phyloP scores from a whole-genome alignment of 73 alveolate species.

The Durusdinium trenchii region DNA sequence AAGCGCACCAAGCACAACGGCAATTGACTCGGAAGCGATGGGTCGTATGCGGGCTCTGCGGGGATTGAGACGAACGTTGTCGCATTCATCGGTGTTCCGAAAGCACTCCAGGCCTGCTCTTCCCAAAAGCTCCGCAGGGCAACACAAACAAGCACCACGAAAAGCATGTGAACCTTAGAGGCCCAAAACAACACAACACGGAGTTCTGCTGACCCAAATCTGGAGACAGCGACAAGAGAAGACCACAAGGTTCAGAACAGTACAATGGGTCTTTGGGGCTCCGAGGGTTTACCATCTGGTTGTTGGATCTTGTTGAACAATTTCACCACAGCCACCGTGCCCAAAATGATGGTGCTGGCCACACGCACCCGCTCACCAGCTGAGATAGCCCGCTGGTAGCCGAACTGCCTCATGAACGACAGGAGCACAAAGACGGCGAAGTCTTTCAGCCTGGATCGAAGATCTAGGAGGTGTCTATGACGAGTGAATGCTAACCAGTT shows the following conservation, averaged over 20 bases:
- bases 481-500: no score
- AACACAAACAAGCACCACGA: background rate
- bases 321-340: background rate
- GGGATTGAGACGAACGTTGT: background rate
- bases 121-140: conserved; percentile 10
- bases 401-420: background rate
- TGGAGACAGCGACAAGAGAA: no score
- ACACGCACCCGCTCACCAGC: conserved; percentile 16
- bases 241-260: no score
- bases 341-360: background rate
- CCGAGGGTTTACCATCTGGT: no score
- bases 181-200: background rate
- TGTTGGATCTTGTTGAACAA: no score
- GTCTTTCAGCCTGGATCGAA: no score
- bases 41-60: background rate
- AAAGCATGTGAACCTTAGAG: conserved; percentile 4
- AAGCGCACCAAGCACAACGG: background rate
- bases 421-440: background rate
- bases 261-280: no score
- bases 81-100: background rate
- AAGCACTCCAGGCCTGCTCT: conserved; percentile 10
- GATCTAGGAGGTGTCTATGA: no score
- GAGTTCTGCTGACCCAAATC: no score
- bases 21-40: background rate
- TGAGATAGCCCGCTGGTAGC: background rate